Evolutionary conservation across 768 basidiomycete species (phyloP).

Genomic region (Lactifluus pinguis): DNA sequence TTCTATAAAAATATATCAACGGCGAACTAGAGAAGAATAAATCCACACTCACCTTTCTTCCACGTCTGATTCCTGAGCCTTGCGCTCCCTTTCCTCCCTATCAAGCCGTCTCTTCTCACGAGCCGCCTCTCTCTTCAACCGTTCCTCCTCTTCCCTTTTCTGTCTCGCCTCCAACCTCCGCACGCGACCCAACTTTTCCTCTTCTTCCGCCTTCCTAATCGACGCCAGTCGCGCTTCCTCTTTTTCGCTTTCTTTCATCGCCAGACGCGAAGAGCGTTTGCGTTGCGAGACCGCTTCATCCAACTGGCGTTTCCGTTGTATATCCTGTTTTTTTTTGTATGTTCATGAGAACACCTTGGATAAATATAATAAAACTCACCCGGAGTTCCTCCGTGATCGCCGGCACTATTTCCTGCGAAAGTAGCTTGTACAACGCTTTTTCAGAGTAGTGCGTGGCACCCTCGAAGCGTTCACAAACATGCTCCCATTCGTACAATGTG

Average conservation of each 20-base stretch:
- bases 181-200: constrained; percentile 57
- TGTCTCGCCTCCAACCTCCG: constrained; percentile 36
- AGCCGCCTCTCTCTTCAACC: constrained; percentile 44
- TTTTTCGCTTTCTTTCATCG: constrained; percentile 68
- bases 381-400: constrained; percentile 56
- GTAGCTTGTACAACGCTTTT: constrained; percentile 62
- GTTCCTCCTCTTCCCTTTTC: constrained; percentile 32
- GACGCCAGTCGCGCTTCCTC: constrained; percentile 60
- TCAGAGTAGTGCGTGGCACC: constrained; percentile 73
- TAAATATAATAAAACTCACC: constrained; percentile 32
- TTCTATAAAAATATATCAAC: neutral
- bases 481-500: constrained; percentile 79
- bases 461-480: constrained; percentile 64
- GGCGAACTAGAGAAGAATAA: neutral
- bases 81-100: constrained; percentile 24
- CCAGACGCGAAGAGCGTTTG: constrained; percentile 87
- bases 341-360: too few relatives aligned
- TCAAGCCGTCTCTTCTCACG: constrained; percentile 42
- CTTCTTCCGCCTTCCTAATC: constrained; percentile 54
- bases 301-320: constrained; percentile 48
- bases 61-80: neutral
- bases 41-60: constrained; percentile 5
- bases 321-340: constrained; percentile 37
- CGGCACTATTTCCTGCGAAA: constrained; percentile 62
- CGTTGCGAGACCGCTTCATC: constrained; percentile 75